These are phyloP conservation scores for Cardamine resedifolia DNA, from an alignment of 345 rosid species.

Conservation along the genomic window DNA sequence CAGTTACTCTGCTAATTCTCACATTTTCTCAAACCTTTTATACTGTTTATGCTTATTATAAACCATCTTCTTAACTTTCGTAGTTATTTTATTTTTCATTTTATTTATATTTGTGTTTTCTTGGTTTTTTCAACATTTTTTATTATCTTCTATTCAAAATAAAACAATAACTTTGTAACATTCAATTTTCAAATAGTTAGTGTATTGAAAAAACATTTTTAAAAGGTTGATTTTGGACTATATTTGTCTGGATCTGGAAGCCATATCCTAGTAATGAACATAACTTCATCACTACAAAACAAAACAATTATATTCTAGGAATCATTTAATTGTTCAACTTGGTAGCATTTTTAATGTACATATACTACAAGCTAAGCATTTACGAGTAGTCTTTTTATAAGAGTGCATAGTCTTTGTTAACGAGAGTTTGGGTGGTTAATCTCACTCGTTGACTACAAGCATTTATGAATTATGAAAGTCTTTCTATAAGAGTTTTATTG, in stretches of 20 bases:
- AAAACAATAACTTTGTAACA: neutral
- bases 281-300: no score
- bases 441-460: neutral
- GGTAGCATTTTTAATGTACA: neutral
- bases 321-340: neutral
- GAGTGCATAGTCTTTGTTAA: neutral
- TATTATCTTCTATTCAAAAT: neutral
- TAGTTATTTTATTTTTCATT: neutral
- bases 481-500: neutral
- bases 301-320: no score
- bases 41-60: conserved; percentile 62
- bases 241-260: neutral
- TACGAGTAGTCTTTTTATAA: neutral
- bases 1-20: conserved; percentile 53
- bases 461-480: neutral
- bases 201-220: neutral
- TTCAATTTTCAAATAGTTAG: neutral
- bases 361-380: neutral
- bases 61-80: conserved; percentile 42
- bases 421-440: neutral
- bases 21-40: conserved; percentile 66
- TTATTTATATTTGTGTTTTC: neutral
- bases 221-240: neutral
- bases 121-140: neutral
- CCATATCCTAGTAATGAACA: neutral